Conservation (phyloP, 1,139 yeast species). For the Magnusiomyces clavatus region DNA sequence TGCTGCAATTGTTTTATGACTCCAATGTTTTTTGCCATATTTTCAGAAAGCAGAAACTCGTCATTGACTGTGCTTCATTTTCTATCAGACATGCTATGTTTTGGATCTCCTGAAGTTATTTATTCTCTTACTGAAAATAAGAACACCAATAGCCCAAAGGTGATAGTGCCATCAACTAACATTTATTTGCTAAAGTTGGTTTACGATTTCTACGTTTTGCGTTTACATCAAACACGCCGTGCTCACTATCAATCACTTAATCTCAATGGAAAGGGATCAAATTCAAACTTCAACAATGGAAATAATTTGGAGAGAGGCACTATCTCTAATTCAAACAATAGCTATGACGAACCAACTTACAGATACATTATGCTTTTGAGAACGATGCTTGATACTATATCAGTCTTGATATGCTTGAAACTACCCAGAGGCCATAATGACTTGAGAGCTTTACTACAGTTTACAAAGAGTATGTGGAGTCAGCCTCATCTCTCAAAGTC, state of each 20-base stretch:
- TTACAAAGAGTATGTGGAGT: conserved; percentile 1
- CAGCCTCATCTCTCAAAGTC: conserved; percentile 7
- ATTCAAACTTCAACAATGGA: neutral
- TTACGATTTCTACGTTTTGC: conserved; percentile 5
- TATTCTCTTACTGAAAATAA: neutral
- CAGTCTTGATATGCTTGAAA: neutral
- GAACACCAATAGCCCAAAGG: no score
- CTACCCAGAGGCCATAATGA: conserved; percentile 4
- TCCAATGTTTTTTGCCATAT: neutral
- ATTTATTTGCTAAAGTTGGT: conserved; percentile 4
- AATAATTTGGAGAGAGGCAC: neutral
- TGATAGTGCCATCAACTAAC: neutral
- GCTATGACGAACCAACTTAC: conserved; percentile 7
- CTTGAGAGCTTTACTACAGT: neutral
- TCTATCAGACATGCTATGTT: conserved; percentile 1
- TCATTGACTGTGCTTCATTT: conserved; percentile 5
- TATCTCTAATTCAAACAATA: neutral
- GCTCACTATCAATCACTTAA: conserved; percentile 5
- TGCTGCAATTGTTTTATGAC: conserved; percentile 2
- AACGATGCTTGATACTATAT: conserved; percentile 5
- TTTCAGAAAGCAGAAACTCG: conserved; percentile 6
- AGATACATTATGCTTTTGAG: conserved; percentile 6
- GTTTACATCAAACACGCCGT: conserved; percentile 5
- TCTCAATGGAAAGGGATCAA: neutral
- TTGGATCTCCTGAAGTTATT: conserved; percentile 7